Percentiles rank a stretch among this genome's conserved stretches.
These are phyloP conservation scores for Candolleomyces efflorescens DNA, from an alignment of 768 basidiomycete species.

Conservation along the genomic window DNA sequence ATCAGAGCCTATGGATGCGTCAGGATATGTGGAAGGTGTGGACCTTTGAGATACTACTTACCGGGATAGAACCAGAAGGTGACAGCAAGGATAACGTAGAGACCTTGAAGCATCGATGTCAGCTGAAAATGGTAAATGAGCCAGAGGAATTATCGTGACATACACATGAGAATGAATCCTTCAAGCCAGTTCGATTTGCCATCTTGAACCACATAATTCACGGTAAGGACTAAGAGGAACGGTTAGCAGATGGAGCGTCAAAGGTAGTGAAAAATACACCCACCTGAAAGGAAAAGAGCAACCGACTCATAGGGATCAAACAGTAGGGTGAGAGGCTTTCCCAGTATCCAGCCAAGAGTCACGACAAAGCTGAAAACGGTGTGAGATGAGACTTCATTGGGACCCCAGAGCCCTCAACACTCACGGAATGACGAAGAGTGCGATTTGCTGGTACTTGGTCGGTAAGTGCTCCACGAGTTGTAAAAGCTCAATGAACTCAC, in stretches of 20 bases:
- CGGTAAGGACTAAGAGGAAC: slow-evolving; percentile 57
- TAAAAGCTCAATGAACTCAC: slow-evolving; percentile 35
- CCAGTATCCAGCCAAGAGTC: slow-evolving; percentile 74
- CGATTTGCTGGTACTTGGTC: slow-evolving; percentile 56
- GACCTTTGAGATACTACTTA: slow-evolving; percentile 10
- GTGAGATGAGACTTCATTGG: background rate
- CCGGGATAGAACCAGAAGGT: slow-evolving; percentile 64
- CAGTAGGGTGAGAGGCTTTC: slow-evolving; percentile 73
- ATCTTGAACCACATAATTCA: slow-evolving; percentile 78
- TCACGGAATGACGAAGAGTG: slow-evolving; percentile 81
- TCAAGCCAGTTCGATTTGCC: slow-evolving; percentile 85
- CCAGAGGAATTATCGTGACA: slow-evolving; percentile 3
- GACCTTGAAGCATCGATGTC: slow-evolving; percentile 29
- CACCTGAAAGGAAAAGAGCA: slow-evolving; percentile 44
- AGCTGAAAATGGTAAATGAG: too few relatives aligned
- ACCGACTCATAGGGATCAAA: slow-evolving; percentile 91
- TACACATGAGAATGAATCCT: slow-evolving; percentile 51
- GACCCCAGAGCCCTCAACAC: slow-evolving; percentile 19
- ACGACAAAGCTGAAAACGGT: slow-evolving; percentile 56
- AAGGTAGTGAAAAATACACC: slow-evolving; percentile 1
- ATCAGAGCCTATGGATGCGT: slow-evolving; percentile 22
- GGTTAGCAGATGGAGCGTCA: slow-evolving; percentile 1
- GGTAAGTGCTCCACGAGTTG: background rate
- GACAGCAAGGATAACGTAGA: slow-evolving; percentile 70
- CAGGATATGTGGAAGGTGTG: background rate